Evolutionary conservation across 2,329 filamentous ascomycete genomes (phyloP), one percentile per base, ranked within the genome.

Genomic region (Pyricularia pennisetigena): DNA sequence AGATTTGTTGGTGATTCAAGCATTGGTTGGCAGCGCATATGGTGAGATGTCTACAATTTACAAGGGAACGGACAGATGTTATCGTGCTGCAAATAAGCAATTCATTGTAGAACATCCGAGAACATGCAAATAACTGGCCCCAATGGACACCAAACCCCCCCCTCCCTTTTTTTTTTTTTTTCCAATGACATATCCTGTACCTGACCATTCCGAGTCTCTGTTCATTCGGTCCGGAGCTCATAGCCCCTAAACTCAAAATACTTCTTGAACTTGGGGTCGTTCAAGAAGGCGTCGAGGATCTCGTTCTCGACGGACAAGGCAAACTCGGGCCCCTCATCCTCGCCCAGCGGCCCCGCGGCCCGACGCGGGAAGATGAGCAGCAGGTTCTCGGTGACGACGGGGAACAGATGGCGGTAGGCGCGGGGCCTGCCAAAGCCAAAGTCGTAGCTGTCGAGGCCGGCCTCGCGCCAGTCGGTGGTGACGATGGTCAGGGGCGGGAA

Each of bases 401-500:
- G 41, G 20, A 54, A 54, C 41, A 54, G 41, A 6, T 54, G 41
- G 41, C 41, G 41, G 41, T 54, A 54, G 41, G 67, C 68, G 8
- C 30, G 26, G 9, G 72, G 74, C 61, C 68, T 16, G 4, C 75
- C 75, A 65, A 76, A 76, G 2, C 75, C 75, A 67, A 76, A 76
- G 67, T 76, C 74, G 67, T 75, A 74, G 8, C 28, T 66, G 65
- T 72, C 71, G 68, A 69, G 10, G 68, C 8, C 4, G 67, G 59
- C 67, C 68, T 69, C 30, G 32, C 64, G 70, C 74, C 74, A 76
- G 69, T 70, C 72, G 20, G 73, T 72, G 20, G 69, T 73, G 64
- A 69, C 72, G 9, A 74, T 69, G 69, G 74, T 74, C 63, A 74
- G 67, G 24, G 73, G 74, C 8, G 75, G 64, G 57, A 76, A 74